Evolutionary conservation across 169 alveolate species (phyloP), one percentile per base, ranked within the genome.

Genomic region (Cryptosporidium parvum): DNA sequence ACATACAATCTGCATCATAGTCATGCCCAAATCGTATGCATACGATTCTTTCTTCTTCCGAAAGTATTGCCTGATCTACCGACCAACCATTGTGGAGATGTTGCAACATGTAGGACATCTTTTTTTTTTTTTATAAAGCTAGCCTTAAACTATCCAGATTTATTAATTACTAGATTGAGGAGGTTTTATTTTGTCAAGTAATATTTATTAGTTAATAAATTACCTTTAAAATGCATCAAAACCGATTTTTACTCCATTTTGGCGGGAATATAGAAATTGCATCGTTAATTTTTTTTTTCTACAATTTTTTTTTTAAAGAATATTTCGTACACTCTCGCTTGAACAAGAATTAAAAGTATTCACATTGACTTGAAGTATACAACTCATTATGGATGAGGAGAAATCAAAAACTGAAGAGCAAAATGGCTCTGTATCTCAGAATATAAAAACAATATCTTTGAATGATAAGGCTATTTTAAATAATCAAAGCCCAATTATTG

Each of bases 61-160:
- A 92, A 31, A 98, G 93, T 62, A 98, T 98, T 29, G 99, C 99
- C 93, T 98, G 98, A 92, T 98, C 99, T 94, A 98, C 99, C 85
- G 98, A 99, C 99, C 99, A 98, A 37, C 99, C 99, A 71, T 97
- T 96, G 87, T 96, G 96, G 85, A 98, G 96, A 95, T 98, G 99
- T 84, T 98, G 99, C 58, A 98, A 96, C 97, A 98, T 95, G 92
- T 97, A 98, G 75, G 99, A 97, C 99, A 98, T 98, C 45, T 73
- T 73, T 16, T 56, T 73, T 73, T 16, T 56, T 51, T 14, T 7
- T 69, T 12, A 48, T 16, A 39, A 69, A 39, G 9, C n/a, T 69
- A 9, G 53, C 21, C n/a, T 18, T 67, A 67, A 21, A 33, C 23
- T 26, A 18, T 12, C 5, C 18, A 67, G 26, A 33, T 33, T 14